phyloP scores from a whole-genome alignment of 179 eudicot genomes.

The Amaranthus tricolor region DNA sequence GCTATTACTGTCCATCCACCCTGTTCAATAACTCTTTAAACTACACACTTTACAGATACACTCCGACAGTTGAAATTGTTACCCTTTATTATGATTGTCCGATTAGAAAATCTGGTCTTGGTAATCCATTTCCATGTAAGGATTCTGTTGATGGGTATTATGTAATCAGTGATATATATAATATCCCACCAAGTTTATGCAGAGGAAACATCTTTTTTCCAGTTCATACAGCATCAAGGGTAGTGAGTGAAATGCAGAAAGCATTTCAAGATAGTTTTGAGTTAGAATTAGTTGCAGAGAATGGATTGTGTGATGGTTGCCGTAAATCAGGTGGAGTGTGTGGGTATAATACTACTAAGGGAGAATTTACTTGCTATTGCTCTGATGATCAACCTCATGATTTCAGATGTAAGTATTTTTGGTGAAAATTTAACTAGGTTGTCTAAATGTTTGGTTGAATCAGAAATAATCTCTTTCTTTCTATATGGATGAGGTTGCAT shows the following conservation, averaged over 20 bases:
- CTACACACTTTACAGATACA: slow-evolving; percentile 18
- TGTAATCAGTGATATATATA: background rate
- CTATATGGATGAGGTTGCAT: too few species aligned
- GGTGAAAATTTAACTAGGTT: too few species aligned
- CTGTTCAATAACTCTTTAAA: slow-evolving; percentile 24
- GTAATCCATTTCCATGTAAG: background rate
- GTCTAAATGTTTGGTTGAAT: too few species aligned
- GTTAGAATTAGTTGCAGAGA: slow-evolving; percentile 35
- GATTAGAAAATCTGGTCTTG: background rate
- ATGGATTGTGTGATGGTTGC: slow-evolving; percentile 30
- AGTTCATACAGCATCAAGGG: slow-evolving; percentile 1
- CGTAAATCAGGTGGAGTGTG: background rate
- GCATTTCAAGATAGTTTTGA: slow-evolving; percentile 10
- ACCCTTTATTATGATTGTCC: slow-evolving; percentile 36
- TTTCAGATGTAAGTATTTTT: too few species aligned
- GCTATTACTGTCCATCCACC: slow-evolving; percentile 14
- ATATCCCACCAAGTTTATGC: background rate
- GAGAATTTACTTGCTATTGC: too few species aligned
- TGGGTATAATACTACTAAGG: too few species aligned
- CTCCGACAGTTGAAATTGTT: slow-evolving; percentile 8
- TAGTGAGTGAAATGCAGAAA: background rate
- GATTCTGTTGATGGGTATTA: background rate
- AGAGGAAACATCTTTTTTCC: background rate
- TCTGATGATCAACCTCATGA: too few species aligned
- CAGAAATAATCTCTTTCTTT: too few species aligned